Conservation (phyloP, 2,329 filamentous ascomycete species). For the Neopestalotiopsis rosae region DNA sequence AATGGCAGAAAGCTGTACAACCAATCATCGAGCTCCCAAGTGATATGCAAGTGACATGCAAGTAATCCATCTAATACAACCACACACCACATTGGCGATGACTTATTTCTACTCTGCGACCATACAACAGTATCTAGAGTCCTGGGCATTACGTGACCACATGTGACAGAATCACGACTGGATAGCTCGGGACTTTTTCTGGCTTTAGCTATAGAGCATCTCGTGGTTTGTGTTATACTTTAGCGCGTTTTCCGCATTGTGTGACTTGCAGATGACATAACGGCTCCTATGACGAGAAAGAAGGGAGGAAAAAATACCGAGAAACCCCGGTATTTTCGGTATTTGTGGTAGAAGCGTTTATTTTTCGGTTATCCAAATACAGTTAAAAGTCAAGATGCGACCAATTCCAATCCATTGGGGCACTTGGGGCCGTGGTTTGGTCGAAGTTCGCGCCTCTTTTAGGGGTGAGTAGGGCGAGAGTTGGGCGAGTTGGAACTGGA, state of each 20-base stretch:
- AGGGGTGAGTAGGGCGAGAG: background rate
- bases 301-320: background rate
- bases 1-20: background rate
- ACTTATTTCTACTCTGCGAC: too few species aligned
- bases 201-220: background rate
- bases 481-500: background rate
- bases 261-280: background rate
- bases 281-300: background rate
- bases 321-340: background rate
- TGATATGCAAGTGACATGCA: background rate
- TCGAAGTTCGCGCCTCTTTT: background rate
- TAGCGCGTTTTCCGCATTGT: background rate
- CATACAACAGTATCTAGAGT: too few species aligned
- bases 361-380: background rate
- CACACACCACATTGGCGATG: too few species aligned
- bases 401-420: background rate
- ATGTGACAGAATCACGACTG: background rate
- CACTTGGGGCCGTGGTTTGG: too few species aligned
- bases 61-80: too few species aligned
- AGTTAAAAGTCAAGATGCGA: background rate
- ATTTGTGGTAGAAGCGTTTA: background rate
- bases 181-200: background rate
- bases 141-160: background rate
- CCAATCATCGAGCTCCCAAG: background rate
- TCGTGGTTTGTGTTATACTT: background rate